Conservation (phyloP, 2,329 filamentous ascomycete genomes). For the Cladophialophora carrionii region DNA sequence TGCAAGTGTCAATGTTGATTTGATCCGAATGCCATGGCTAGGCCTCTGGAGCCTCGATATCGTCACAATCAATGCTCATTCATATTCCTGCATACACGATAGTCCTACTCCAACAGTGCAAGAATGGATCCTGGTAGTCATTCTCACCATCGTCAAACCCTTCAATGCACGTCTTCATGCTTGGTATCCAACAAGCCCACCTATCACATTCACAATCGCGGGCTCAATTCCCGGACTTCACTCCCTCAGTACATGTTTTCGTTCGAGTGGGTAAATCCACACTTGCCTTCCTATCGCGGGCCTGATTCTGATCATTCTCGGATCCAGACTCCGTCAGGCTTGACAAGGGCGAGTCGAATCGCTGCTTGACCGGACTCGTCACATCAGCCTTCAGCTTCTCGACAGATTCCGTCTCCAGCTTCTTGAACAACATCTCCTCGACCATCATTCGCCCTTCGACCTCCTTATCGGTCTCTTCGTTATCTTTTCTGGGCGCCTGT, state of each 20-base stretch:
- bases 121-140: background rate
- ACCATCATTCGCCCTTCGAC: constrained; percentile 55
- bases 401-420: constrained; percentile 41
- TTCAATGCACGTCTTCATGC: background rate
- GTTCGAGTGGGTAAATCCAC: constrained; percentile 19
- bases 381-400: constrained; percentile 31
- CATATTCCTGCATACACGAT: background rate
- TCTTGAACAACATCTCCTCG: constrained; percentile 55
- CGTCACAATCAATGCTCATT: background rate
- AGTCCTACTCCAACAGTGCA: constrained; percentile 5
- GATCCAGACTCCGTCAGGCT: background rate
- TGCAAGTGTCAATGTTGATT: background rate
- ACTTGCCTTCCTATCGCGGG: constrained; percentile 10
- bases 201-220: background rate
- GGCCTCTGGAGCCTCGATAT: background rate
- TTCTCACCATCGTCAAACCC: background rate
- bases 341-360: background rate
- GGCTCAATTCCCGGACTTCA: background rate
- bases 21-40: background rate
- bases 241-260: background rate
- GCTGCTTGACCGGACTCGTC: constrained; percentile 24
- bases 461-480: constrained; percentile 45
- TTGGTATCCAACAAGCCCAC: constrained; percentile 1
- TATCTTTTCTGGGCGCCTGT: constrained; percentile 26
- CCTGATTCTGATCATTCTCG: background rate